These are phyloP conservation scores for Aspergillus sparsus DNA, from an alignment of 495 filamentous ascomycete species.

Conservation along the genomic window DNA sequence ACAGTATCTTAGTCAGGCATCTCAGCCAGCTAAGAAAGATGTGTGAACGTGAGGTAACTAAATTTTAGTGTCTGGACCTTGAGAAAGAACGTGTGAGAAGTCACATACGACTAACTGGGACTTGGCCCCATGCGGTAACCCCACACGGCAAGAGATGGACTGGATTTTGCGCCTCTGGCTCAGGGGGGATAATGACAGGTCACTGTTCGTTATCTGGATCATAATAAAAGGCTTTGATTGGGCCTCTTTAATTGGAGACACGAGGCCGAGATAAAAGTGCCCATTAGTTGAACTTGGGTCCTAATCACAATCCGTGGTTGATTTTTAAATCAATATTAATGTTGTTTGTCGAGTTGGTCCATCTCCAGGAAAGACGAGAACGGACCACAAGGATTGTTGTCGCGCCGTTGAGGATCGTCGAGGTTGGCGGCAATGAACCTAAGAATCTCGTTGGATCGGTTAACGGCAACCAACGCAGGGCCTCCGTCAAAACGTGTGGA, in stretches of 20 bases:
- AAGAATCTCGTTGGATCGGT: constrained; percentile 1
- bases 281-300: too few species aligned
- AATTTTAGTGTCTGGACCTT: background rate
- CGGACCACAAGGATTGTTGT: background rate
- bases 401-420: constrained; percentile 16
- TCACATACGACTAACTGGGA: background rate
- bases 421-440: constrained; percentile 4
- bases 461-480: constrained; percentile 11
- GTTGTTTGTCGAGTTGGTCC: too few species aligned
- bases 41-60: constrained; percentile 12
- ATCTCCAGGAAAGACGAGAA: background rate
- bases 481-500: constrained; percentile 4
- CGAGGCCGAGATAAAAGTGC: too few species aligned
- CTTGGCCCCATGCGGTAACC: constrained; percentile 9
- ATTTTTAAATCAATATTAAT: too few species aligned
- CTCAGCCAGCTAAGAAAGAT: background rate
- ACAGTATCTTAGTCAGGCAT: constrained; percentile 1
- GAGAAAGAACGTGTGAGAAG: constrained; percentile 17
- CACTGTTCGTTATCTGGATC: constrained; percentile 10
- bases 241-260: too few species aligned
- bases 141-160: constrained; percentile 20
- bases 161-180: constrained; percentile 17
- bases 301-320: too few species aligned
- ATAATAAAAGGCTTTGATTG: background rate
- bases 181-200: constrained; percentile 23